Base-by-base conservation (phyloP, 345 rosid species). In the Euclidium syriacum region DNA sequence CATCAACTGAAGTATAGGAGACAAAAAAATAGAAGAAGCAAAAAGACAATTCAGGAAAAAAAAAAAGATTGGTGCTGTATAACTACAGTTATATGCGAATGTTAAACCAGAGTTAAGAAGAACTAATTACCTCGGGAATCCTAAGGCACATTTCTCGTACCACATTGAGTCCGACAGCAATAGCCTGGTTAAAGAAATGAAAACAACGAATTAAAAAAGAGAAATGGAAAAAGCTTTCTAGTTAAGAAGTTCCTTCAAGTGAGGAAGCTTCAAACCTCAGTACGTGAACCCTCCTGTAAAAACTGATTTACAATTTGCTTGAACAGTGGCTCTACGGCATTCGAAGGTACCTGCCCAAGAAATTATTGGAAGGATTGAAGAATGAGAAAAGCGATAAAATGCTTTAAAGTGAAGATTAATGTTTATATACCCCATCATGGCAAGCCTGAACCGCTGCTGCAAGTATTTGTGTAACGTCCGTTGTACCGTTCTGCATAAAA, bases 381-480 rank as follows among this genome's bases (percentile, higher is more conserved):
- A 36, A 62, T 30, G 35, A 32, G 46, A 63, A 56, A 55, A 16
- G 16, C 12, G 46, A 20, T 23, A n/a, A n/a, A 10, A 43, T 25
- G 34, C 41, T 50, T 22, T 20, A 41, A 52, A 27, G 39, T 26
- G 48, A 62, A 52, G n/a, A n/a, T n/a, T n/a, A 71, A 73, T 24
- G 49, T 52, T 43, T 72, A 23, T 46, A 47, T 85, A 94, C 99
- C 99, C 87, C 83, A 74, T 94, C 95, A 67, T 94, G 99, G 62
- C 99, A 94, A 57, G 96, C 81, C 80, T 94, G 97, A 77, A 94
- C 90, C 34, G 90, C 95, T 51, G 97, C 91, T 11, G 96, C 97
- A 71, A 94, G 97, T 71, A 94, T 74, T 70, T 81, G 84, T 38
- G 96, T 94, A 73, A 90, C 77, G 71, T 94, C 30, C 89, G 80